Base-by-base conservation (phyloP, 441 rosid species). In the Geranium incanum region DNA sequence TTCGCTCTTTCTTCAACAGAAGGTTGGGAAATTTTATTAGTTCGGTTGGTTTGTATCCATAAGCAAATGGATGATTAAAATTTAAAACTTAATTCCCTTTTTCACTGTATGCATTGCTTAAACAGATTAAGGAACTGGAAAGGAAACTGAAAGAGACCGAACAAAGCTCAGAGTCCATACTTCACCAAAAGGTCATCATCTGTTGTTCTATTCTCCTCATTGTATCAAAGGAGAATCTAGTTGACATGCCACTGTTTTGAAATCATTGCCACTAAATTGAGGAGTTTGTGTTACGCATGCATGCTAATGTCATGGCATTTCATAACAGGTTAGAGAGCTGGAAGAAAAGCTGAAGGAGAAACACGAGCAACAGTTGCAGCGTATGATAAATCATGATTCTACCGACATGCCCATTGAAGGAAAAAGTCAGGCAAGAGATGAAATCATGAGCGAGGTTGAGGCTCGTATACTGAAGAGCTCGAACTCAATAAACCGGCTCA, bases 261-360 rank as follows among this genome's bases (percentile, higher is more conserved):
- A 45, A 9, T 9, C 12, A 11, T 9, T 45, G n/a, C 52, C 52
- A 28, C 12, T 43, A 43, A 43, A 39, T 39, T 39, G 43, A 28
- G 33, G 33, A 28, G 33, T 28, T 28, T 28, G 33, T 28, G 33
- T 28, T 28, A 28, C 33, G 3, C 50, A 7, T 6, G 16, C 45
- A 52, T 55, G 62, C 57, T 48, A 48, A 11, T 62, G 5, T 50
- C 16, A 18, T 75, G 67, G 67, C 88, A 7, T 39, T 39, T 5
- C 2, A 39, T 39, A 39, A 45, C 52, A 93, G 98, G 85, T 90
- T 66, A 89, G 88, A 82, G 97, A 86, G 80, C 89, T 89, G 23
- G 92, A 93, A 80, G 84, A 80, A 60, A 89, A 86, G 82, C 69
- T 91, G 76, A 86, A 78, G 81, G 88, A 88, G 80, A 45, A 45